A percentile compares a stretch with the other conserved stretches of the same genome.
Conservation (phyloP, 148 eudicot genomes). For the Rhododendron henanense region DNA sequence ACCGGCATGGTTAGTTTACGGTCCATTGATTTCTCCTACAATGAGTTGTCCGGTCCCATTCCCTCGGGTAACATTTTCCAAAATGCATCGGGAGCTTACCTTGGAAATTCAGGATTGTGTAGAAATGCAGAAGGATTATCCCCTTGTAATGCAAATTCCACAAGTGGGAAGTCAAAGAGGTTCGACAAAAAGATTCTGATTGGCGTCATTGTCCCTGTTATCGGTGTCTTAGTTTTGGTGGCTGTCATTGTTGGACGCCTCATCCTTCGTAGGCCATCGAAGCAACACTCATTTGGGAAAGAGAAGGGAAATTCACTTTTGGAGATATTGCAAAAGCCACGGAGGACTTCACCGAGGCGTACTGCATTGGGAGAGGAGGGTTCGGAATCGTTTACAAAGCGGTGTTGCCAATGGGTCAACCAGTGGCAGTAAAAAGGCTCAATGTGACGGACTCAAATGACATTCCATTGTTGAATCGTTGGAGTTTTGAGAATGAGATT, state of each 20-base stretch:
- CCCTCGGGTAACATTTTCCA: conserved; percentile 23
- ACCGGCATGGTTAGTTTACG: conserved; percentile 53
- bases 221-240: too few species aligned
- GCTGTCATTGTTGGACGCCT: too few species aligned
- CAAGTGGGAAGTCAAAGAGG: background rate
- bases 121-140: conserved; percentile 54
- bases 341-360: too few species aligned
- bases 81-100: background rate
- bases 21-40: conserved; percentile 61
- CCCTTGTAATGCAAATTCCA: conserved; percentile 27
- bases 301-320: too few species aligned
- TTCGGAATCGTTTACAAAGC: too few species aligned
- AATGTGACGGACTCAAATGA: conserved; percentile 52
- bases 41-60: conserved; percentile 61
- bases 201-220: too few species aligned
- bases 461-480: conserved; percentile 30
- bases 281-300: too few species aligned
- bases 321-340: too few species aligned
- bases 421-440: background rate
- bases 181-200: too few species aligned
- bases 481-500: conserved; percentile 11
- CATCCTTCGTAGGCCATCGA: too few species aligned
- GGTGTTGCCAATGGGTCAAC: too few species aligned
- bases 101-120: conserved; percentile 65
- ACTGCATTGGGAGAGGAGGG: too few species aligned